Conservation (phyloP, 1,139 yeast species). For the Zygosaccharomyces pseudobailii region DNA sequence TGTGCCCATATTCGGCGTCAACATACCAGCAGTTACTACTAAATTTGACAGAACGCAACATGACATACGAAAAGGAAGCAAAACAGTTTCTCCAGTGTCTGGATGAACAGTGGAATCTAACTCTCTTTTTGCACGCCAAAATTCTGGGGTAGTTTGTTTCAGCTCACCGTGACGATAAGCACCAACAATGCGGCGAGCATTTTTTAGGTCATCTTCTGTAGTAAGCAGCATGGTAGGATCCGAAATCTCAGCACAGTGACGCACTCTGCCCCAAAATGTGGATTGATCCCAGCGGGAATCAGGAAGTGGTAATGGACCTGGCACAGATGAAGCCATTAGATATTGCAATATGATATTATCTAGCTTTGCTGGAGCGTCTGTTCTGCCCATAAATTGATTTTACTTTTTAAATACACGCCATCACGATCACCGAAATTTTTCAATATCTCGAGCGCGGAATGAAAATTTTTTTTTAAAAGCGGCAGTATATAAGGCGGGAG, state of each 20-base stretch:
- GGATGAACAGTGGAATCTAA: conserved; percentile 90
- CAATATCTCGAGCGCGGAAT: background rate
- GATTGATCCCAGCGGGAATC: conserved; percentile 70
- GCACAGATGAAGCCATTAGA: conserved; percentile 78
- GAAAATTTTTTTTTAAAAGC: background rate
- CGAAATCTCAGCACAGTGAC: conserved; percentile 87
- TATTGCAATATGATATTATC: background rate
- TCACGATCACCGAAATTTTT: background rate
- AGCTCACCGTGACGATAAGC: conserved; percentile 67
- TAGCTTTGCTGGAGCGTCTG: too few species aligned
- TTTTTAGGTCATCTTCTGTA: conserved; percentile 55
- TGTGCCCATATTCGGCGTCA: conserved; percentile 87
- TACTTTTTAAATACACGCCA: background rate
- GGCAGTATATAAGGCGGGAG: background rate
- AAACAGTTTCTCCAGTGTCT: conserved; percentile 89
- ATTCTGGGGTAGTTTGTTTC: conserved; percentile 61
- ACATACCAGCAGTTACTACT: conserved; percentile 96
- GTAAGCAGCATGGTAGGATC: conserved; percentile 88
- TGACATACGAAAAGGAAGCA: conserved; percentile 94
- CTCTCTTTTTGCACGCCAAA: conserved; percentile 85
- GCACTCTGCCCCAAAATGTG: conserved; percentile 89
- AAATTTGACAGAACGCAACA: conserved; percentile 88
- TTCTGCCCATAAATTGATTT: too few species aligned
- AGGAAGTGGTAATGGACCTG: conserved; percentile 77
- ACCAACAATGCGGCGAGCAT: conserved; percentile 61